Evolutionary conservation across 2,329 filamentous ascomycete genomes (phyloP), one percentile per base, ranked within the genome.

Genomic region (Verticillium alfalfae): DNA sequence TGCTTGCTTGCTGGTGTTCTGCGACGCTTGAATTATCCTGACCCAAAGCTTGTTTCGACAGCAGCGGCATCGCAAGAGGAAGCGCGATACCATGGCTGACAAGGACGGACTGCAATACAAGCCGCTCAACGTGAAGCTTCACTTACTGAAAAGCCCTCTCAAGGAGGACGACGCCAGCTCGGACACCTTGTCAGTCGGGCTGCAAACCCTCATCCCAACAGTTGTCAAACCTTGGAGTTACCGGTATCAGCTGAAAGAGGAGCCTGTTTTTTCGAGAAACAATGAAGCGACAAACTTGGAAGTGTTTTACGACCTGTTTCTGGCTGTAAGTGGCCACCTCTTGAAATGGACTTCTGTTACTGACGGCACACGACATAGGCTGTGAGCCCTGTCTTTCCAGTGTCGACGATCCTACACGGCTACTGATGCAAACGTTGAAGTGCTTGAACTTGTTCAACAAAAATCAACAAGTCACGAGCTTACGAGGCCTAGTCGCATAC

Each of bases 251-350:
- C 4, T 8, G 5, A 38, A 75, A 39, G 70, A 72, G 58, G 74
- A 77, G 61, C 72, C 74, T 0, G 75, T 70, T 38, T 63, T 73
- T 4, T 3, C 54, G 41, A 37, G 58, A 18, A 59, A 59, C 34
- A 26, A 34, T 39, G 18, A 54, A 12, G 41, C 58, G 26, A 49
- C 38, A 2, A 59, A 59, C n/a, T 69, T 77, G 0, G 75, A 77
- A 60, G 69, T 76, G 8, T 76, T 77, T 65, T 76, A 71, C 58
- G 75, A 77, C 60, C 69, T 77, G 0, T 76, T 76, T 67, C 76
- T 77, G 38, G 75, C 58, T 15, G 58, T 59, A 54, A 22, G 58
- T 38, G 5, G 4, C 10, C 9, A 22, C 26, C 31, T 22, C 15
- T 22, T 22, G 8, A 15, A 22, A 22, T 22, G 22, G 22, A 22